phyloP scores from a whole-genome alignment of 192 early-diverging fungal genomes.

The Entophlyctis luteolus region DNA sequence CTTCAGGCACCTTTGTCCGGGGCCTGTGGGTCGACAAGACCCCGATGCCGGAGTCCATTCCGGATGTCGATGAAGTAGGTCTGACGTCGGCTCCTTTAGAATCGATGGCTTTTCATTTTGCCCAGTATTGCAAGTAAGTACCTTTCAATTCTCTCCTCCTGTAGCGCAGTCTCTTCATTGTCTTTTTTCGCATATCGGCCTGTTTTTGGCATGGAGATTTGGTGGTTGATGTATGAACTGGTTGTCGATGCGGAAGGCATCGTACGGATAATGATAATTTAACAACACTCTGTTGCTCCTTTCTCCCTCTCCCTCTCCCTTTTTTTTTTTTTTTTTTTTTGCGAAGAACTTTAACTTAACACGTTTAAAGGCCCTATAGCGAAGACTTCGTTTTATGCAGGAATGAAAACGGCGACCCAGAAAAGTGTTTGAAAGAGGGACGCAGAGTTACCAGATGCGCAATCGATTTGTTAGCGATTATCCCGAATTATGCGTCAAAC shows the following conservation, averaged over 20 bases:
- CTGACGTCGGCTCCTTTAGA: conserved; percentile 84
- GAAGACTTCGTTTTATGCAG: conserved; percentile 98
- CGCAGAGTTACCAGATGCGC: conserved; percentile 94
- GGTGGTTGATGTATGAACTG: too few species aligned
- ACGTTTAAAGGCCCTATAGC: conserved; percentile 68
- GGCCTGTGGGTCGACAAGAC: conserved; percentile 80
- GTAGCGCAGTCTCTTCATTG: too few species aligned
- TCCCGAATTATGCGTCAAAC: too few species aligned
- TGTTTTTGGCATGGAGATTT: too few species aligned
- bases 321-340: background rate
- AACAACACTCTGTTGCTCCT: too few species aligned
- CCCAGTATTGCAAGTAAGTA: conserved; percentile 74
- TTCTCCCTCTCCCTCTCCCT: background rate
- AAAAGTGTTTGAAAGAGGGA: conserved; percentile 89
- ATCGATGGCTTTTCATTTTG: conserved; percentile 90
- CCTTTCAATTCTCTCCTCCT: too few species aligned
- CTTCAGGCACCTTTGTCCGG: conserved; percentile 48
- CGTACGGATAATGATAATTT: too few species aligned
- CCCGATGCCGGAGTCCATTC: conserved; percentile 66
- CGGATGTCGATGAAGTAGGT: conserved; percentile 83
- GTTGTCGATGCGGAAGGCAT: too few species aligned
- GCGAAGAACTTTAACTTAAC: background rate
- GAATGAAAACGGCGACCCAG: conserved; percentile 81
- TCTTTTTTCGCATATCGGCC: too few species aligned
- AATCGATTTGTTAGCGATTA: conserved; percentile 69